Evolutionary conservation across 208 protist genomes (phyloP).

Genomic region (Leishmania tarentolae): DNA sequence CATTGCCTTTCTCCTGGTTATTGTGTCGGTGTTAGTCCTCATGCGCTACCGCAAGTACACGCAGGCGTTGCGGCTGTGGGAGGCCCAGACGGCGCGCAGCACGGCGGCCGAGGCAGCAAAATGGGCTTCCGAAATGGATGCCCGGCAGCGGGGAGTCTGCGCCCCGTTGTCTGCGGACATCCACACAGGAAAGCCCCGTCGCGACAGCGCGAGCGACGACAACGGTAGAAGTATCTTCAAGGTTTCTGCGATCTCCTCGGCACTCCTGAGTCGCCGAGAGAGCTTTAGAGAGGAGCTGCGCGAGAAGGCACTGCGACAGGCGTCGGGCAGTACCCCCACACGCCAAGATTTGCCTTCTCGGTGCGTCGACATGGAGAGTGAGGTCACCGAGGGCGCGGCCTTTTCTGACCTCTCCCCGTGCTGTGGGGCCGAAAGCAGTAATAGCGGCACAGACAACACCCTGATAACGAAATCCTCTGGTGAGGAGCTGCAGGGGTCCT

Average conservation of each 20-base stretch:
- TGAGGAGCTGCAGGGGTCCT: neutral
- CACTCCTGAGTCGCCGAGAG: neutral
- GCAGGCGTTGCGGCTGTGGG: conserved; percentile 3
- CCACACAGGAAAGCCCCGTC: neutral
- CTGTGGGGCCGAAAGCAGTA: neutral
- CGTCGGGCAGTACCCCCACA: neutral
- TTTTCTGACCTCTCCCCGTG: neutral
- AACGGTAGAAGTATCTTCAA: neutral
- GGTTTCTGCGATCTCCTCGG: neutral
- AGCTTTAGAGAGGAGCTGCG: neutral
- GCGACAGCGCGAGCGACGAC: neutral
- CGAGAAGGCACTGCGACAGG: neutral
- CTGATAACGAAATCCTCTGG: neutral
- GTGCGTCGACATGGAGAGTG: neutral
- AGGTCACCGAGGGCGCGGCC: neutral
- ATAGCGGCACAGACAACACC: neutral
- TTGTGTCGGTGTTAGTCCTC: neutral
- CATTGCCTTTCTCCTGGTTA: neutral
- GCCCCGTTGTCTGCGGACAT: neutral
- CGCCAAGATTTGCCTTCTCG: neutral
- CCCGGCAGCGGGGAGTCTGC: neutral
- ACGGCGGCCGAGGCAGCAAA: neutral
- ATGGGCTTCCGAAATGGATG: conserved; percentile 6
- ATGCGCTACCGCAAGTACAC: conserved; percentile 16
- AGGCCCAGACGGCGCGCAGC: neutral